Percentiles rank a stretch among this genome's conserved stretches.
phyloP scores from a whole-genome alignment of 345 rosid genomes.

The Hibiscus trionum region DNA sequence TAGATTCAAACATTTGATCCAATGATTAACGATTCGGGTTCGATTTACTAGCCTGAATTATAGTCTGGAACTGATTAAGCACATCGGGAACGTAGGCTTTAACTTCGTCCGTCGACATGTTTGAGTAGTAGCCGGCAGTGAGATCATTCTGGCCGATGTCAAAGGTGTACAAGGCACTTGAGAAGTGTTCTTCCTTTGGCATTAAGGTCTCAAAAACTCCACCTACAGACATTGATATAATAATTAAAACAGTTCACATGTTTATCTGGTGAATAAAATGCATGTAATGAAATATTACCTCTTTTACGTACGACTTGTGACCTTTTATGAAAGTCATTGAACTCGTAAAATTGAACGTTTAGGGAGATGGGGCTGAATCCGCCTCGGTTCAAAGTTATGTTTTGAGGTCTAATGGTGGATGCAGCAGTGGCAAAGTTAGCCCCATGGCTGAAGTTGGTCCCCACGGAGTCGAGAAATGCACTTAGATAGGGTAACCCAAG shows the following conservation, averaged over 20 bases:
- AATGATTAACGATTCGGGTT: too few species aligned
- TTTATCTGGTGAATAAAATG: too few species aligned
- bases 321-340: conserved; percentile 1
- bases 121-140: conserved; percentile 39
- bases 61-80: conserved; percentile 32
- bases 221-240: neutral
- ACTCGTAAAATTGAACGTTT: neutral
- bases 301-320: conserved; percentile 9
- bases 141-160: neutral
- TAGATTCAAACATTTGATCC: too few species aligned
- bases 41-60: conserved; percentile 24
- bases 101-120: conserved; percentile 39
- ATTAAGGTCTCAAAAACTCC: neutral
- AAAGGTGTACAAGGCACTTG: neutral
- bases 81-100: conserved; percentile 41
- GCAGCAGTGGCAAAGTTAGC: conserved; percentile 92
- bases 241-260: too few species aligned
- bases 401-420: conserved; percentile 73
- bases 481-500: conserved; percentile 59
- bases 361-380: conserved; percentile 81
- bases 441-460: conserved; percentile 70
- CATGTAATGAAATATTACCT: neutral
- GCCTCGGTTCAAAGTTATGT: conserved; percentile 52
- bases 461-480: conserved; percentile 72
- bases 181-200: neutral